phyloP scores from a whole-genome alignment of 352 stramenopile species.

The Pythium folliculosum region DNA sequence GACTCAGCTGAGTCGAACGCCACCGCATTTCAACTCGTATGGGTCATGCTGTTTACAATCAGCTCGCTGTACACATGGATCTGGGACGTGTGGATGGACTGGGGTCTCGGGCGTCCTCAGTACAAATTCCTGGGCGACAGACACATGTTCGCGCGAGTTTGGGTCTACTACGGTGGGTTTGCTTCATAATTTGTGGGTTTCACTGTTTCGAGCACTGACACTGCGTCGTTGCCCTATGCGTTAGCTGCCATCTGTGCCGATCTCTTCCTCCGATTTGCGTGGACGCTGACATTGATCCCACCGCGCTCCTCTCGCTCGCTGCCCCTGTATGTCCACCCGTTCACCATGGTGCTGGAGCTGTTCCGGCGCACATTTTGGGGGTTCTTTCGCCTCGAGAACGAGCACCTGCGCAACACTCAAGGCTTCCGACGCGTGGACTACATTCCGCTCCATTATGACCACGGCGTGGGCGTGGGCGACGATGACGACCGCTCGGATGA shows the following conservation, averaged over 20 bases:
- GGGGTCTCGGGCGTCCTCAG: slow-evolving; percentile 78
- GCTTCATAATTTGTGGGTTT: not conserved
- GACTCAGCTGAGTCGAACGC: slow-evolving; percentile 28
- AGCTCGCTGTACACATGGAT: slow-evolving; percentile 82
- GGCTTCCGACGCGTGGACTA: slow-evolving; percentile 82
- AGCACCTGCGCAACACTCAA: slow-evolving; percentile 86
- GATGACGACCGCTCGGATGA: slow-evolving; percentile 22
- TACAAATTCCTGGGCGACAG: slow-evolving; percentile 77
- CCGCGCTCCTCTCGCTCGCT: slow-evolving; percentile 56
- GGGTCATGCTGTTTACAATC: slow-evolving; percentile 78
- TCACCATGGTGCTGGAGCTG: slow-evolving; percentile 84
- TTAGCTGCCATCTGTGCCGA: slow-evolving; percentile 67
- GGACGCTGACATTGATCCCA: slow-evolving; percentile 80
- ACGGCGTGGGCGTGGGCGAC: slow-evolving; percentile 46
- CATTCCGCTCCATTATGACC: slow-evolving; percentile 83
- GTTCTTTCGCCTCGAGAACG: slow-evolving; percentile 86
- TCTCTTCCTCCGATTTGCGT: slow-evolving; percentile 81
- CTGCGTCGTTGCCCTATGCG: not conserved
- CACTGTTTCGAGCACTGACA: not conserved
- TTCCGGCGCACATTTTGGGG: slow-evolving; percentile 87
- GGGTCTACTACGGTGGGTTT: slow-evolving; percentile 66
- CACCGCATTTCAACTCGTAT: slow-evolving; percentile 56
- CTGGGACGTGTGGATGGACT: slow-evolving; percentile 89
- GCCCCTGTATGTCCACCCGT: slow-evolving; percentile 77
- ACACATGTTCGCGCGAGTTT: slow-evolving; percentile 84